Conservation (phyloP, 139 green algal species). For the Tetradesmus obliquus region DNA sequence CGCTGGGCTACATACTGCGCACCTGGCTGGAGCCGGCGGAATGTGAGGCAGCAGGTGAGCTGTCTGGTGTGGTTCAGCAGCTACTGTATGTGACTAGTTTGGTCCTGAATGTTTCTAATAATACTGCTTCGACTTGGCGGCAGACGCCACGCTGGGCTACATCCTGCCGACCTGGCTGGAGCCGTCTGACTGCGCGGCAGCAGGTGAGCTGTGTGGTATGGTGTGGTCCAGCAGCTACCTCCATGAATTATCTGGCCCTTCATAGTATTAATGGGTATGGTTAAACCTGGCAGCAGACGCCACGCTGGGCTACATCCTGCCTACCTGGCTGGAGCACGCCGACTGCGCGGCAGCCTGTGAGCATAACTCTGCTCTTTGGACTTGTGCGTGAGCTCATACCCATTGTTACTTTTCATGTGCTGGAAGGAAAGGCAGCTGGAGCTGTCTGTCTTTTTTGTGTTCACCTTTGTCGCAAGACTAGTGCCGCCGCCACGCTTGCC, state of each 20-base stretch:
- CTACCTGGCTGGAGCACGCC: constrained; percentile 45
- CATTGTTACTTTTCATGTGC: too few relatives aligned
- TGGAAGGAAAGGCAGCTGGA: too few relatives aligned
- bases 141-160: constrained; percentile 59
- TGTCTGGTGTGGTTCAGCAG: background rate
- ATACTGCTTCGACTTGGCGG: constrained; percentile 56
- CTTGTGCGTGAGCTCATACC: too few relatives aligned
- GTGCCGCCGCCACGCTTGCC: too few relatives aligned
- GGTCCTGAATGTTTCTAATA: background rate
- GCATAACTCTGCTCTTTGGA: too few relatives aligned
- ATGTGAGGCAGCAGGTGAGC: constrained; percentile 12
- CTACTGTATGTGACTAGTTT: background rate
- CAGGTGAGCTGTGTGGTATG: constrained; percentile 19
- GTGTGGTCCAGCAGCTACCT: background rate
- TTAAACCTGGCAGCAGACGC: constrained; percentile 57
- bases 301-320: constrained; percentile 61
- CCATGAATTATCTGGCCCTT: background rate
- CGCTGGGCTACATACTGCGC: constrained; percentile 67
- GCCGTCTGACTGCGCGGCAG: background rate
- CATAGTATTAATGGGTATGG: too few relatives aligned
- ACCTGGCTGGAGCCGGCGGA: constrained; percentile 43
- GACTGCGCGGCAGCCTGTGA: background rate
- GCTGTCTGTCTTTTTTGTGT: too few relatives aligned
- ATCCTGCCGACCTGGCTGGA: constrained; percentile 63
- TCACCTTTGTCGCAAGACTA: too few relatives aligned